phyloP scores from a whole-genome alignment of 371 early-diverging fungal genomes.

The Gilbertella persicaria region DNA sequence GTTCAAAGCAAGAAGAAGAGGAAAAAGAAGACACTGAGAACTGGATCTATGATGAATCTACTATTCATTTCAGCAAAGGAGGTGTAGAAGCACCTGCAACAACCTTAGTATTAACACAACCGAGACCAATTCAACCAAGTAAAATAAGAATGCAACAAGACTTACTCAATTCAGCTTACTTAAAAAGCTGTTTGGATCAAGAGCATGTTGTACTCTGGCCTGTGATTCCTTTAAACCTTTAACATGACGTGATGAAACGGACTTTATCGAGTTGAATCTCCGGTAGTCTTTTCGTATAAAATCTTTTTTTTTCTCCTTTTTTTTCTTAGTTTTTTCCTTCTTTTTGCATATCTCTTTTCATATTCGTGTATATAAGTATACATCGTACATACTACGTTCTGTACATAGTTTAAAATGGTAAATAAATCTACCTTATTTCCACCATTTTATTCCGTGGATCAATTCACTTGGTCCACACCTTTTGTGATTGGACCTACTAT shows the following conservation, averaged over 20 bases:
- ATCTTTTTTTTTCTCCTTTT: slow-evolving; percentile 4
- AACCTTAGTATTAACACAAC: slow-evolving; percentile 20
- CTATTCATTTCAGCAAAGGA: slow-evolving; percentile 19
- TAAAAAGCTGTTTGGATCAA: slow-evolving; percentile 17
- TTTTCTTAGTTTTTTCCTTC: slow-evolving; percentile 7
- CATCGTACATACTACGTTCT: neutral
- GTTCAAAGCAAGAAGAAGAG: slow-evolving; percentile 3
- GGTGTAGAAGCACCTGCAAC: slow-evolving; percentile 36
- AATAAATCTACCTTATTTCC: slow-evolving; percentile 19
- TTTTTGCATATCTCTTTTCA: neutral
- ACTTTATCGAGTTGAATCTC: no score
- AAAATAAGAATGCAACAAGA: slow-evolving; percentile 27
- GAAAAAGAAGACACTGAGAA: slow-evolving; percentile 25
- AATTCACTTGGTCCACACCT: slow-evolving; percentile 28
- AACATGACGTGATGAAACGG: no score
- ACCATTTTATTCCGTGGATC: slow-evolving; percentile 31
- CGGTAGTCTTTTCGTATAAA: no score
- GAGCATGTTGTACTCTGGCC: slow-evolving; percentile 36
- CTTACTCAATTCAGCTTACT: slow-evolving; percentile 30
- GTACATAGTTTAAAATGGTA: neutral
- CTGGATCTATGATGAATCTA: slow-evolving; percentile 31
- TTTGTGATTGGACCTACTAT: slow-evolving; percentile 27
- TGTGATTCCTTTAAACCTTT: slow-evolving; percentile 35
- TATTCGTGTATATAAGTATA: neutral
- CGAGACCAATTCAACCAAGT: slow-evolving; percentile 1